phyloP scores from a whole-genome alignment of 2,329 filamentous ascomycete species.

The Fusarium continuum region DNA sequence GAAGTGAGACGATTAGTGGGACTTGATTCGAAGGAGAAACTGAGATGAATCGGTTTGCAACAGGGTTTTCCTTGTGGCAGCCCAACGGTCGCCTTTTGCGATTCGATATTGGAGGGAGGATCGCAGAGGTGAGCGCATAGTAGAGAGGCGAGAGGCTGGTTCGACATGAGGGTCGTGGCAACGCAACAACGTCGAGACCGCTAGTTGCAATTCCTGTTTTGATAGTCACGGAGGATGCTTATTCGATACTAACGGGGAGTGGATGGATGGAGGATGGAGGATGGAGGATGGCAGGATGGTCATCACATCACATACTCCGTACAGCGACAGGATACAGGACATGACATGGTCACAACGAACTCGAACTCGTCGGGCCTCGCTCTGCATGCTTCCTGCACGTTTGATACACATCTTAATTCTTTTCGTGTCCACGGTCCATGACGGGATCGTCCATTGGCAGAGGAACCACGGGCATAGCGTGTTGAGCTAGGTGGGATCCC shows the following conservation, averaged over 20 bases:
- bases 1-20: constrained; percentile 7
- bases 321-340: too few relatives aligned
- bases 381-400: constrained; percentile 21
- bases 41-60: neutral
- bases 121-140: neutral
- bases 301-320: constrained; percentile 21
- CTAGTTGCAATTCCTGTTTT: constrained; percentile 22
- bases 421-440: constrained; percentile 25
- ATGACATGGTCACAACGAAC: too few relatives aligned
- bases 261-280: too few relatives aligned
- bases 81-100: neutral
- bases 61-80: constrained; percentile 5
- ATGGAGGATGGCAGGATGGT: constrained; percentile 8
- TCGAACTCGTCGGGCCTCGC: constrained; percentile 35
- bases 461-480: constrained; percentile 31
- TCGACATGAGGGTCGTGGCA: constrained; percentile 10
- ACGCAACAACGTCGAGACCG: constrained; percentile 20
- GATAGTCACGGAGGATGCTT: constrained; percentile 6
- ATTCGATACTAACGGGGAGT: constrained; percentile 8
- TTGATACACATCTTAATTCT: constrained; percentile 21
- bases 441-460: constrained; percentile 34
- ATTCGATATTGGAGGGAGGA: neutral
- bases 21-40: constrained; percentile 15
- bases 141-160: constrained; percentile 5
- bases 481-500: constrained; percentile 41